A percentile compares a stretch with the other conserved stretches of the same genome.
phyloP scores from a whole-genome alignment of 176 grass and related monocot species.

The Carex scoparia region DNA sequence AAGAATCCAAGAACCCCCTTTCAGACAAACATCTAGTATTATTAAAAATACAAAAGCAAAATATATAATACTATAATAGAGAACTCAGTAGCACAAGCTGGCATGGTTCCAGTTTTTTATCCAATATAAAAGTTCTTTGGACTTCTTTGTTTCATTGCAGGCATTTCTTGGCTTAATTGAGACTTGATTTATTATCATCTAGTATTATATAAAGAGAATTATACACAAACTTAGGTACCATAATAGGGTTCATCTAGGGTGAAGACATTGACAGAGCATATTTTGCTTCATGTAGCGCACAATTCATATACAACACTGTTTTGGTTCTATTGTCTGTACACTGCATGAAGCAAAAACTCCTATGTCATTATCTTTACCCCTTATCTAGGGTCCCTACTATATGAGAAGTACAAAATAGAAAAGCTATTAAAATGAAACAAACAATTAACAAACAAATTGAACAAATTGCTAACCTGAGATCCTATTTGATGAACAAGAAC shows the following conservation, averaged over 20 bases:
- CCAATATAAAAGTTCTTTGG: background rate
- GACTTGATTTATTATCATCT: background rate
- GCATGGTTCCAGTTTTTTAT: background rate
- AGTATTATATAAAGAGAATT: background rate
- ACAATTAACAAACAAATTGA: background rate
- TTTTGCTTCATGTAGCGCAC: too few species aligned
- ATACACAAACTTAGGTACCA: background rate
- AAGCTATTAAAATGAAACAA: background rate
- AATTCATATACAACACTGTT: too few species aligned
- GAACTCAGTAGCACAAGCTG: background rate
- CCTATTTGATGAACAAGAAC: slow-evolving; percentile 76
- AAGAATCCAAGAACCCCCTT: slow-evolving; percentile 76
- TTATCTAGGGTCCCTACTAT: too few species aligned
- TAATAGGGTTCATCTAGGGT: too few species aligned
- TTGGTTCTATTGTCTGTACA: too few species aligned
- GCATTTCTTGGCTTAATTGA: background rate
- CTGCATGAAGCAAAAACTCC: too few species aligned
- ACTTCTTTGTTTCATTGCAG: background rate
- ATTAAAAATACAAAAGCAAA: slow-evolving; percentile 4
- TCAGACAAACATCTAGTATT: slow-evolving; percentile 9
- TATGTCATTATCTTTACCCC: too few species aligned
- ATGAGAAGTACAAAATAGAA: too few species aligned
- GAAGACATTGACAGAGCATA: too few species aligned
- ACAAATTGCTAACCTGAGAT: slow-evolving; percentile 40
- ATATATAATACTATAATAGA: background rate